Evolutionary conservation across 805 yeast species (phyloP), one percentile per base, ranked within the genome.

Genomic region (Saccharomycopsis lassenensis): DNA sequence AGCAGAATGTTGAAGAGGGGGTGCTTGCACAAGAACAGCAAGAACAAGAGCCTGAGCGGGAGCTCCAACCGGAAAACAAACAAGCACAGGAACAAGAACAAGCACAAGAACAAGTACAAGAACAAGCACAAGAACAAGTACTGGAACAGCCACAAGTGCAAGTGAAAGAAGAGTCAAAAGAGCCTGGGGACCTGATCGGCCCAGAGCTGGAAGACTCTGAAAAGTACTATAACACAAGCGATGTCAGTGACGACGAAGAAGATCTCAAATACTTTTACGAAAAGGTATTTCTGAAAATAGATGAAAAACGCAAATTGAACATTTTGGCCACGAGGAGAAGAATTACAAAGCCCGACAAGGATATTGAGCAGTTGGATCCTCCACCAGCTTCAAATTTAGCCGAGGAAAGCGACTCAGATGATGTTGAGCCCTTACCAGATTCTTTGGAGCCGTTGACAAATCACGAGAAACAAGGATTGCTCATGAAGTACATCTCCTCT

Each of bases 211-310:
- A n/a, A n/a, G n/a, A n/a, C n/a, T n/a, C n/a, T n/a, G n/a, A n/a
- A n/a, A n/a, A n/a, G n/a, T n/a, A n/a, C n/a, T n/a, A n/a, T n/a
- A n/a, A n/a, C n/a, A n/a, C n/a, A n/a, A n/a, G n/a, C n/a, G 45
- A 41, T 23, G 36, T 39, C 10, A 39, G 38, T 24, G 46, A 42
- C 26, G 46, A 36, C 17, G 43, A 37, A 6, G 30, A 25, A 4
- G 46, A 42, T 21, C 14, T 42, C 4, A 26, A 31, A 6, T 42
- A 35, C 24, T 24, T 42, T 8, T 32, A 29, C 15, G 35, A 31
- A 10, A 28, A 24, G 19, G n/a, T 42, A 3, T 39, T 39, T 27
- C 35, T 18, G 5, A 14, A 23, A 26, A 7, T 42, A 3, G 33
- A 34, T 4, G 33, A 39, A 12, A 30, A 35, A 12, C 19, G 40